Percentiles rank a stretch among this genome's conserved stretches.
These are phyloP conservation scores for Hypoxylon cercidicola DNA, from an alignment of 495 filamentous ascomycete species.

Conservation along the genomic window DNA sequence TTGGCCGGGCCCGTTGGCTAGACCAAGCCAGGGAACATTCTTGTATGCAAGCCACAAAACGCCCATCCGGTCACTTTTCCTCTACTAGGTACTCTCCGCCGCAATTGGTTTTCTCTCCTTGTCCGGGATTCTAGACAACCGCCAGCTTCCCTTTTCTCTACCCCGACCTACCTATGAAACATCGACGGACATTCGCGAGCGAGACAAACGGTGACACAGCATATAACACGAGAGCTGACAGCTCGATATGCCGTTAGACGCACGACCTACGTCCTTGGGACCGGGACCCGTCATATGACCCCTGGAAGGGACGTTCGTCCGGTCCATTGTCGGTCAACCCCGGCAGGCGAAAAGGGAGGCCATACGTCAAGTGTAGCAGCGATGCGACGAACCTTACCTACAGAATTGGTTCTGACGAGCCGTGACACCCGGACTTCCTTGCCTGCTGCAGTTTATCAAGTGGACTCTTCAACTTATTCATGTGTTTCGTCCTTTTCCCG, in stretches of 20 bases:
- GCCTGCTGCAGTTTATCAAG: constrained; percentile 14
- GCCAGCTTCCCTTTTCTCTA: neutral
- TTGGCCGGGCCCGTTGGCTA: constrained; percentile 7
- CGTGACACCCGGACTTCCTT: neutral
- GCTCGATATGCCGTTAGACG: constrained; percentile 31
- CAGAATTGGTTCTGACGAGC: neutral
- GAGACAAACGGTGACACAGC: constrained; percentile 27
- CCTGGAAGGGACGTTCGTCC: constrained; percentile 3
- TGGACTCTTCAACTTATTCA: too few species aligned
- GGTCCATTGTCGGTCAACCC: neutral
- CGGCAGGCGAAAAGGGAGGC: constrained; percentile 13
- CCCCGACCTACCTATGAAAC: constrained; percentile 12
- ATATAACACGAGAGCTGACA: constrained; percentile 34
- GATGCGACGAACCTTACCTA: too few species aligned
- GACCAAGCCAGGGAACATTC: constrained; percentile 4
- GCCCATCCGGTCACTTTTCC: constrained; percentile 1
- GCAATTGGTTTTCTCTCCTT: constrained; percentile 13
- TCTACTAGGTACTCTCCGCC: neutral
- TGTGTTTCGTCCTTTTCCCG: constrained; percentile 15
- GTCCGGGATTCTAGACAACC: constrained; percentile 1
- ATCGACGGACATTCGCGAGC: constrained; percentile 37
- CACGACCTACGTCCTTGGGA: constrained; percentile 18
- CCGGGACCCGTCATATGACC: constrained; percentile 30
- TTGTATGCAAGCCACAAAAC: constrained; percentile 38
- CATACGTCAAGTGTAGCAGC: neutral